Conservation (phyloP, 2,329 filamentous ascomycete species). For the Colletotrichum sp. region DNA sequence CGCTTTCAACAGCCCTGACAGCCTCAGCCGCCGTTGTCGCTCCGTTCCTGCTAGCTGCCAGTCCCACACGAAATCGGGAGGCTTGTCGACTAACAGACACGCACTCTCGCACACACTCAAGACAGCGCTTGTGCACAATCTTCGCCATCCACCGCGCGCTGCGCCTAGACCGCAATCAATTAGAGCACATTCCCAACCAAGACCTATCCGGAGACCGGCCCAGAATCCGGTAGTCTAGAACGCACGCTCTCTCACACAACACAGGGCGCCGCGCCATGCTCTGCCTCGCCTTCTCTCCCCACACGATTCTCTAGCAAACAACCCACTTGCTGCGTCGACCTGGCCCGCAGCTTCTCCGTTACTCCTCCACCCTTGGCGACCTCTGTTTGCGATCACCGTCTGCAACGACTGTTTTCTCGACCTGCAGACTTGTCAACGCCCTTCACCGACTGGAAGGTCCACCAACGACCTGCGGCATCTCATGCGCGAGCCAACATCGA, state of each 20-base stretch:
- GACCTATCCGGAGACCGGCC: conserved; percentile 6
- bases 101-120: background rate
- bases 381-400: background rate
- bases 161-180: conserved; percentile 13
- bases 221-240: conserved; percentile 2
- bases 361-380: background rate
- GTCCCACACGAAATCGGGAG: background rate
- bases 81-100: background rate
- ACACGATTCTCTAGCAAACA: conserved; percentile 16
- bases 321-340: background rate
- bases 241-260: background rate
- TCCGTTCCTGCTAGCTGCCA: background rate
- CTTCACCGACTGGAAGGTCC: background rate
- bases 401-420: background rate
- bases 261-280: conserved; percentile 14
- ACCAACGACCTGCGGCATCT: conserved; percentile 3
- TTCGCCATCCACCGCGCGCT: background rate
- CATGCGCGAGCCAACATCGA: conserved; percentile 15
- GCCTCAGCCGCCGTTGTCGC: conserved; percentile 7
- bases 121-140: background rate
- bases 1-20: conserved; percentile 6
- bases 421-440: background rate
- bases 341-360: background rate
- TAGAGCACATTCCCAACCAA: conserved; percentile 6
- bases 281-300: background rate